These are phyloP conservation scores for Ceratocystis harringtonii DNA, from an alignment of 2,329 filamentous ascomycete species.

Conservation along the genomic window DNA sequence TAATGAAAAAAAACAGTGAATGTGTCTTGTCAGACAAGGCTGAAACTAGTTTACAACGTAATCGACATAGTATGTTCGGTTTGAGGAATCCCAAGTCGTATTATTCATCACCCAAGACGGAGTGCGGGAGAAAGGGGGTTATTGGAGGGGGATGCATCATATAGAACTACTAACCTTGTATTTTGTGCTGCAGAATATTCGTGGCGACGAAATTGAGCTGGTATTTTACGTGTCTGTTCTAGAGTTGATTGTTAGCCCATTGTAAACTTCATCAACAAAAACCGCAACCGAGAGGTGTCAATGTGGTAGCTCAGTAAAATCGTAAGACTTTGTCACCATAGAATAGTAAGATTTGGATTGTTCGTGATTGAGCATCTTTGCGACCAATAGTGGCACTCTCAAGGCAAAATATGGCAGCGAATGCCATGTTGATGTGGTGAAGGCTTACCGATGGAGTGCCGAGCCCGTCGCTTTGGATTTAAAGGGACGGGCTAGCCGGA, in stretches of 20 bases:
- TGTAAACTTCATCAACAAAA: background rate
- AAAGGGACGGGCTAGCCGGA: constrained; percentile 7
- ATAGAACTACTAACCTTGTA: constrained; percentile 32
- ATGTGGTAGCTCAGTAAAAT: constrained; percentile 39
- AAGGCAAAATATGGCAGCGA: background rate
- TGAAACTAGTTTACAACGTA: constrained; percentile 45
- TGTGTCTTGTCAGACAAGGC: constrained; percentile 47
- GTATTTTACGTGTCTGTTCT: background rate
- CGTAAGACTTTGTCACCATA: constrained; percentile 38
- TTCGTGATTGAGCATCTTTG: constrained; percentile 31
- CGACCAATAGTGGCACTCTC: constrained; percentile 2
- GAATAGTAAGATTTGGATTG: constrained; percentile 49
- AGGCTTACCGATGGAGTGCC: constrained; percentile 9
- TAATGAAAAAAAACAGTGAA: constrained; percentile 20
- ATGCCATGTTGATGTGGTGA: background rate
- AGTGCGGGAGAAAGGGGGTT: constrained; percentile 20
- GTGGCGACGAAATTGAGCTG: background rate
- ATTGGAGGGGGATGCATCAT: constrained; percentile 1
- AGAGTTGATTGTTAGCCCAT: background rate
- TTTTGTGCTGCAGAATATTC: constrained; percentile 11
- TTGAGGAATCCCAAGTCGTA: constrained; percentile 54
- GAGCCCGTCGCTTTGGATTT: constrained; percentile 7
- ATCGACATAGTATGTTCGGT: constrained; percentile 51
- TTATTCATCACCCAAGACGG: constrained; percentile 41
- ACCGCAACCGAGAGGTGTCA: constrained; percentile 1